Evolutionary conservation across 2,329 filamentous ascomycete species (phyloP), one percentile per base, ranked within the genome.

Genomic region (Ophiostoma australiae): DNA sequence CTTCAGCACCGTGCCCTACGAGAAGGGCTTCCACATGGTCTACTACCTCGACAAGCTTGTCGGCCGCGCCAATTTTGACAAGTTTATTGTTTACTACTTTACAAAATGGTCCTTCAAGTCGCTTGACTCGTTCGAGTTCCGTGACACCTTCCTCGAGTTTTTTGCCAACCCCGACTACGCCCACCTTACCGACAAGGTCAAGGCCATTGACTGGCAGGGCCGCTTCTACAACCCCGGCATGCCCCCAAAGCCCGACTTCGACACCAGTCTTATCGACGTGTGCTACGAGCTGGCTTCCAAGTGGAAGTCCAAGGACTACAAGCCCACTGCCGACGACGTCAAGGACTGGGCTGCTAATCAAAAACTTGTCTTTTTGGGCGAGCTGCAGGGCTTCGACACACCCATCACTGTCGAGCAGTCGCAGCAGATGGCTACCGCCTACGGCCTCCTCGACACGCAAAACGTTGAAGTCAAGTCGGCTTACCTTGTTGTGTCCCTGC

Each of bases 51-150:
- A 99, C 77, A 90, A 90, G 67, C 83, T 97, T 1, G 86, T 98
- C 4, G 92, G 93, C 48, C 90, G 91, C 73, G 85, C 90, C n/a
- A 91, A 91, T 78, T 99, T 95, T 82, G 92, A 98, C 84, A 91
- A 89, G 76, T 99, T 98, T 80, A 97, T 98, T 77, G 93, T 94
- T 20, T 89, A 97, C 80, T 97, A 98, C 82, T 98, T 98, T 79
- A 89, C 86, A 39, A 92, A 87, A 55, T 98, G 91, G 87, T 89
- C 91, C 71, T 87, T 87, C 77, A 94, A 93, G 80, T 97, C 93
- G 1, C 85, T 99, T 8, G 93, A 97, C 80, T 96, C 92, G 1
- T 97, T 91, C 76, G 92, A 98, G 77, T 99, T 99, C 86, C 97
- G 94, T 79, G 84, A 90, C 68, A 96, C 92, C 0, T 89, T 97